A percentile compares a stretch with the other conserved stretches of the same genome.
Evolutionary conservation across 2,329 filamentous ascomycete genomes (phyloP).

Genomic region (Penicillium thymicola): DNA sequence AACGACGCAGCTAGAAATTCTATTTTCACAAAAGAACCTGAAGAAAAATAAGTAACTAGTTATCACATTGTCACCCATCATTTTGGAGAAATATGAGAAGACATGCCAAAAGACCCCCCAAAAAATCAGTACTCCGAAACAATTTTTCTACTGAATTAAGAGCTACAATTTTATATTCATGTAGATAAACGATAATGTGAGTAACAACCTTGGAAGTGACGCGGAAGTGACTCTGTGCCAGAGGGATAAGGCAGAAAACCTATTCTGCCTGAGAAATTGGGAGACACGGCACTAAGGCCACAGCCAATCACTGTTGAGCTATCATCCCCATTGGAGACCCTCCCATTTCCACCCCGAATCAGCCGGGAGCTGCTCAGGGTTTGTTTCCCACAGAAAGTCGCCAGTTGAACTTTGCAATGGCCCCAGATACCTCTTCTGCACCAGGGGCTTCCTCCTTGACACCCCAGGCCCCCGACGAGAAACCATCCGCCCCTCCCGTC

Average conservation of each 20-base stretch:
- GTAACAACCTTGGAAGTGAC: neutral
- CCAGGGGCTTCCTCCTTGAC: slow-evolving; percentile 1
- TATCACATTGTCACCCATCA: neutral
- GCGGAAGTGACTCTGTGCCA: neutral
- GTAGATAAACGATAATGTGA: neutral
- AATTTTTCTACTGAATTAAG: too few relatives aligned
- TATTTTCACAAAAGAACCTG: neutral
- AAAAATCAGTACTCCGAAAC: neutral
- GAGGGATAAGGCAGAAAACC: neutral
- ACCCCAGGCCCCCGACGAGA: slow-evolving; percentile 18
- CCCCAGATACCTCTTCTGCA: slow-evolving; percentile 10
- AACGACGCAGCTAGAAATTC: too few relatives aligned
- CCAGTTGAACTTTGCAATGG: slow-evolving; percentile 9
- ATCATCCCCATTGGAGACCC: neutral
- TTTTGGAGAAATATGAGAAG: too few relatives aligned
- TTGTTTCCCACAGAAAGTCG: neutral
- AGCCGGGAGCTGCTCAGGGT: slow-evolving; percentile 14
- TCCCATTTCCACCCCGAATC: slow-evolving; percentile 8
- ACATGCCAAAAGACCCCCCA: too few relatives aligned
- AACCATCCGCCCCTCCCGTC: slow-evolving; percentile 41
- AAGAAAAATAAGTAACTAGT: too few relatives aligned
- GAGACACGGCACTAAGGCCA: slow-evolving; percentile 4
- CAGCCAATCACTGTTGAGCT: slow-evolving; percentile 10
- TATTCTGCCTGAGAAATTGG: neutral
- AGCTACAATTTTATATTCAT: neutral